A percentile compares a stretch with the other conserved stretches of the same genome.
Conservation (phyloP, 1,139 yeast genomes). For the Lodderomyces jiufengensis region DNA sequence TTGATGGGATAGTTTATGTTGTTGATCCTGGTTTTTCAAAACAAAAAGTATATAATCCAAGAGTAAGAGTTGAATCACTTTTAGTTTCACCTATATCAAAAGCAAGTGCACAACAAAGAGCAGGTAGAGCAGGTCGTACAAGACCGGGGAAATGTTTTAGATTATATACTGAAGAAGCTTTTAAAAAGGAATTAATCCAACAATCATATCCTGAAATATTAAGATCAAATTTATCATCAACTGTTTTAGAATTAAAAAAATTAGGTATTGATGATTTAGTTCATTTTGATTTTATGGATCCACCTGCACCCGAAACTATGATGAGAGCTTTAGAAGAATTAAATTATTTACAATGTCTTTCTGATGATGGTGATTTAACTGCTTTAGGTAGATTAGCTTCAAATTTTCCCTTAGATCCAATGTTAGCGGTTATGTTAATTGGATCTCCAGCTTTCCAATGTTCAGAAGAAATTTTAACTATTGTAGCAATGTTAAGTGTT, state of each 20-base stretch:
- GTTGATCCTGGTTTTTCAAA: conserved; percentile 97
- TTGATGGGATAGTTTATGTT: conserved; percentile 95
- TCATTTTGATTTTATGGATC: conserved; percentile 98
- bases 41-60: conserved; percentile 94
- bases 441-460: conserved; percentile 83
- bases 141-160: conserved; percentile 98
- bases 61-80: conserved; percentile 91
- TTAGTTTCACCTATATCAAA: conserved; percentile 94
- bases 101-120: conserved; percentile 97
- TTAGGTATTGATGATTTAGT: conserved; percentile 94
- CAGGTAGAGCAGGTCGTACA: conserved; percentile 99
- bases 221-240: conserved; percentile 84
- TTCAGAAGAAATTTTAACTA: conserved; percentile 82
- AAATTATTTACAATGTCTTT: conserved; percentile 83
- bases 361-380: conserved; percentile 89
- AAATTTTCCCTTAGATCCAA: conserved; percentile 93
- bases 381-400: conserved; percentile 86
- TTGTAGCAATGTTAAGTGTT: conserved; percentile 87
- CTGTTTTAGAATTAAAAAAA: conserved; percentile 89
- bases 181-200: conserved; percentile 87
- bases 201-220: conserved; percentile 95
- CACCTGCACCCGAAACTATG: conserved; percentile 99
- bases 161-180: conserved; percentile 94
- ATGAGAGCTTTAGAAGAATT: conserved; percentile 97
- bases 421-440: conserved; percentile 88